Conservation (phyloP, 140 eudicot genomes). For the Oenanthe javanica region DNA sequence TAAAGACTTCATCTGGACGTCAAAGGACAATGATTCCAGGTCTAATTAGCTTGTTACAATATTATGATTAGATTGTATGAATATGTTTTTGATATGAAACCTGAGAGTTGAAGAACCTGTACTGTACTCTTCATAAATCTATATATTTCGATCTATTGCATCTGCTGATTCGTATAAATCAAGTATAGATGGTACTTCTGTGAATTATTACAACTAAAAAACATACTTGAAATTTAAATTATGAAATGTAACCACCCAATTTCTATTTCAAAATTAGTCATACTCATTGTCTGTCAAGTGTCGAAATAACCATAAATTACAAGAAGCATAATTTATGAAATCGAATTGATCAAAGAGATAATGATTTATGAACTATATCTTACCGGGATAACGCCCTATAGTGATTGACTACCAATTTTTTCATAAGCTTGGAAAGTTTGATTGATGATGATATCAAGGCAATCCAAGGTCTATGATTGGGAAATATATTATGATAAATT, state of each 20-base stretch:
- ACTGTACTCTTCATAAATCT: background rate
- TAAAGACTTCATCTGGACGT: slow-evolving; percentile 61
- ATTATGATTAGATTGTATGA: background rate
- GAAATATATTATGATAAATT: background rate
- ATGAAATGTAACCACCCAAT: too few species aligned
- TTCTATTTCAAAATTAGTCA: background rate
- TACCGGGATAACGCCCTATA: background rate
- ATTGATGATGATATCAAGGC: background rate
- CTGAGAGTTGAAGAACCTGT: background rate
- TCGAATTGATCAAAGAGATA: background rate
- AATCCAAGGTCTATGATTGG: background rate
- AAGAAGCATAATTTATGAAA: background rate
- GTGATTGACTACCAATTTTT: background rate
- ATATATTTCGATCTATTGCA: background rate
- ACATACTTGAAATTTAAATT: too few species aligned
- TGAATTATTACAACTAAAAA: too few species aligned
- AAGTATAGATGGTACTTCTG: background rate
- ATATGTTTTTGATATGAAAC: background rate
- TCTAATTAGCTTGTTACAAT: background rate
- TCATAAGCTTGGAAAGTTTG: background rate
- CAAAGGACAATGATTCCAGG: slow-evolving; percentile 5
- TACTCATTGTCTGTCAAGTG: background rate
- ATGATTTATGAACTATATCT: background rate
- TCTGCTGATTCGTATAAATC: background rate
- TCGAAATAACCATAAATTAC: background rate